These are phyloP conservation scores for Fraxinus paxiana DNA, from an alignment of 305 asterid genomes.

Conservation along the genomic window DNA sequence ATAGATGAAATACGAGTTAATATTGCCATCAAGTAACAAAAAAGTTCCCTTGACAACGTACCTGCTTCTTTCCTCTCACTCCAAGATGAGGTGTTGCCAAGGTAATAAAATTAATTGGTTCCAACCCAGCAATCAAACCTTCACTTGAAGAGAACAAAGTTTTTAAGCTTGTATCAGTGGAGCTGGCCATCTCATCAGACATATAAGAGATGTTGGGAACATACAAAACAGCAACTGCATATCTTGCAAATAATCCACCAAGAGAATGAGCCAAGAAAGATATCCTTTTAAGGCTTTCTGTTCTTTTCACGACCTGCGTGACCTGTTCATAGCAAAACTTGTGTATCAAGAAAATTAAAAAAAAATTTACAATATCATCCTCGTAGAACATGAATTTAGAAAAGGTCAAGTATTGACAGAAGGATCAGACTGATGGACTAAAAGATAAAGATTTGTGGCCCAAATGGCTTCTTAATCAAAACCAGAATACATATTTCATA, in stretches of 20 bases:
- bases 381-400: neutral
- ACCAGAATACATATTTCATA: conserved; percentile 9
- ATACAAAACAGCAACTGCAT: conserved; percentile 71
- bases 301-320: conserved; percentile 58
- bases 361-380: neutral
- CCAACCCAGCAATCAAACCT: conserved; percentile 82
- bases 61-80: conserved; percentile 96
- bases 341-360: neutral
- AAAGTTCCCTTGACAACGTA: conserved; percentile 29
- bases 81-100: conserved; percentile 99
- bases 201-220: conserved; percentile 27
- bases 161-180: conserved; percentile 29
- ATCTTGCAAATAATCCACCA: conserved; percentile 95
- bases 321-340: conserved; percentile 48
- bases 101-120: conserved; percentile 83
- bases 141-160: conserved; percentile 29
- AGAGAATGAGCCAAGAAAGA: conserved; percentile 95
- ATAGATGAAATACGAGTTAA: neutral
- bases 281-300: conserved; percentile 61
- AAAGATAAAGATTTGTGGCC: conserved; percentile 8
- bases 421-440: neutral
- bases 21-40: conserved; percentile 7
- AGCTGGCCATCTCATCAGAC: conserved; percentile 27
- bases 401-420: neutral
- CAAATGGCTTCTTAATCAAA: neutral